phyloP scores from a whole-genome alignment of 345 rosid genomes.

The Citrus sinensis region DVS_A1.0 CM039163.1:49011001-49011500 shows the following conservation, averaged over 20 bases:
- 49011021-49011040: constrained; percentile 40
- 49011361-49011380: constrained; percentile 90
- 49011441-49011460: constrained; percentile 77
- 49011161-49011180: constrained; percentile 85
- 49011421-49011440: constrained; percentile 80
- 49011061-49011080: constrained; percentile 68
- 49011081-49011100: constrained; percentile 81
- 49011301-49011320: constrained; percentile 74
- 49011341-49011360: constrained; percentile 80
- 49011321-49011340: constrained; percentile 66
- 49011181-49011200: constrained; percentile 82
- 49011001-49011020: constrained; percentile 50
- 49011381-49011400: constrained; percentile 72
- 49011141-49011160: constrained; percentile 88
- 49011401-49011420: constrained; percentile 70
- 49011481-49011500: constrained; percentile 12
- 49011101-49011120: constrained; percentile 76
- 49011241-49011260: constrained; percentile 73
- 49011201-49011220: constrained; percentile 61
- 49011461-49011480: constrained; percentile 43
- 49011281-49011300: constrained; percentile 82
- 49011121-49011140: constrained; percentile 93
- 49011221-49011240: constrained; percentile 56
- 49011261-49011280: constrained; percentile 58
- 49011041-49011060: constrained; percentile 49